Evolutionary conservation across 2,329 filamentous ascomycete species (phyloP), one percentile per base, ranked within the genome.

Genomic region (Stromatinia cepivora): DNA sequence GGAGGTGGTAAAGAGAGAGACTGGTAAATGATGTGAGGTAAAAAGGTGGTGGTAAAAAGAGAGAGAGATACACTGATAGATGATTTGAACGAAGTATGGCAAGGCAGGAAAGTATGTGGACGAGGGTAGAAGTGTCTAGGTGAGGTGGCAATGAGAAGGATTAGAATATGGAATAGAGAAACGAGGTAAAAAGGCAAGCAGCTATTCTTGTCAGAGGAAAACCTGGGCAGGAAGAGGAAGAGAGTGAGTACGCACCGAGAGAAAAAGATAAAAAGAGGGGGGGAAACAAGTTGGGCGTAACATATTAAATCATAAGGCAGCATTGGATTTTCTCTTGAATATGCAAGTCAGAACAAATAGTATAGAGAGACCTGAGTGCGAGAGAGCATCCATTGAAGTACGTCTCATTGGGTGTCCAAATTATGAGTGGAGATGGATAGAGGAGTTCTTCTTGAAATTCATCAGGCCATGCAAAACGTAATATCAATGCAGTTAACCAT

Each of bases 261-360:
- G 25, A 48, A 10, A 31, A 28, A 25, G 8, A 42, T 48, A 39
- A 39, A 57, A 39, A 36, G 22, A 25, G 22, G 31, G 54, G 54
- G 58, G 9, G 20, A 46, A 46, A 59, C 17, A 4, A 58, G n/a
- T 28, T 45, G 56, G 36, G 36, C 56, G 25, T 28, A 28, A 59
- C 56, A 20, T 58, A 58, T 34, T 25, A 36, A 52, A 25, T n/a
- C 45, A 63, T 31, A 65, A 39, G 31, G 48, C 62, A 65, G 62
- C 62, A 65, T 65, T 56, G n/a, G 62, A 65, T 65, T 54, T 65
- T 39, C 50, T 31, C 50, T 54, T 28, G 25, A 42, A 53, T 65
- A 65, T 65, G 62, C 62, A 65, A 65, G 62, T 65, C 46, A 42
- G 48, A 65, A 65, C 46, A 65, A 65, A 63, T 50, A 56, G 20